A percentile compares a stretch with the other conserved stretches of the same genome.
Conservation (phyloP, 257 asterid genomes). For the Solanum bulbocastanum region DNA sequence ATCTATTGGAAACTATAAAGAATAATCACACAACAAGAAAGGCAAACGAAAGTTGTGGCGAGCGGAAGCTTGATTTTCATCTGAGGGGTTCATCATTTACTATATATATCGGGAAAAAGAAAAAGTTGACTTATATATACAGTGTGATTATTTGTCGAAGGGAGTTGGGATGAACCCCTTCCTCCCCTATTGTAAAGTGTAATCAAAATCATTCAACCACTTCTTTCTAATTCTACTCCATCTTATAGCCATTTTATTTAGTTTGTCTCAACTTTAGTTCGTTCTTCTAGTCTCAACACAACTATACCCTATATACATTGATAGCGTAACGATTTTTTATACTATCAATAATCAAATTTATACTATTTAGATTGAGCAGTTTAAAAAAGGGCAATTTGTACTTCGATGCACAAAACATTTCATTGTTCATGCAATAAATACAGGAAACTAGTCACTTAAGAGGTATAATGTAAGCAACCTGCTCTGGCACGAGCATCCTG, state of each 20-base stretch:
- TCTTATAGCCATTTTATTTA: not conserved
- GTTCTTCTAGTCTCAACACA: not conserved
- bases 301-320: not conserved
- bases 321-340: not conserved
- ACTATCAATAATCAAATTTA: not conserved
- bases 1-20: slow-evolving; percentile 68
- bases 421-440: not conserved
- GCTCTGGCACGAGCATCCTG: not conserved
- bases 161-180: not conserved
- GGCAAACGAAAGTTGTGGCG: not conserved
- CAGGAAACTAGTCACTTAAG: not conserved
- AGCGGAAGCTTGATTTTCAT: not conserved
- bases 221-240: not conserved
- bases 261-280: not conserved
- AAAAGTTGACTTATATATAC: not conserved
- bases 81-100: not conserved
- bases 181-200: not conserved
- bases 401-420: not conserved
- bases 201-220: not conserved
- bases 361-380: not conserved
- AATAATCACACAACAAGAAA: not conserved
- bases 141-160: not conserved
- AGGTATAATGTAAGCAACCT: not conserved
- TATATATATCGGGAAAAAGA: not conserved
- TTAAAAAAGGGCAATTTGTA: not conserved